A percentile compares a stretch with the other conserved stretches of the same genome.
These are phyloP conservation scores for Colletotrichum neosansevieriae DNA, from an alignment of 2,329 filamentous ascomycete species.

Conservation along the genomic window DNA sequence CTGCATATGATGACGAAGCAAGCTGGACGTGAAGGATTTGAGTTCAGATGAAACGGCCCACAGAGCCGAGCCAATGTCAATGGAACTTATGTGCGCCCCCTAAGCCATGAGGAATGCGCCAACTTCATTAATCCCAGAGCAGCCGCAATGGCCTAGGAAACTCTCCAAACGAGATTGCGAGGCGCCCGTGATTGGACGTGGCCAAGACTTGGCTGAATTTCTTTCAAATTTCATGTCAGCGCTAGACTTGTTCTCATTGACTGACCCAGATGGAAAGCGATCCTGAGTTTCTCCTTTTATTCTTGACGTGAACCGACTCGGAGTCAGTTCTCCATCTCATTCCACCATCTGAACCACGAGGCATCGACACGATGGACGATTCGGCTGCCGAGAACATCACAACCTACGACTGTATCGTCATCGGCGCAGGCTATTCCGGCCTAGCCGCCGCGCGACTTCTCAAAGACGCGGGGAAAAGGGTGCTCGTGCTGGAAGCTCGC, in stretches of 20 bases:
- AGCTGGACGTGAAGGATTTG: too few species aligned
- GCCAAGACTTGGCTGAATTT: slow-evolving; percentile 11
- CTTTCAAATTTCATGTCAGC: slow-evolving; percentile 23
- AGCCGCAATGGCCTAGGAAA: not conserved
- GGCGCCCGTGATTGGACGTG: slow-evolving; percentile 14
- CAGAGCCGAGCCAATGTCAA: too few species aligned
- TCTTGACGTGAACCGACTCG: slow-evolving; percentile 1
- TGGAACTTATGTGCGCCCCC: not conserved
- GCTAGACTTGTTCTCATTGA: slow-evolving; percentile 6
- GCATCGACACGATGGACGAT: slow-evolving; percentile 12
- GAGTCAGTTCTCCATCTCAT: not conserved
- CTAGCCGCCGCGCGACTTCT: slow-evolving; percentile 33
- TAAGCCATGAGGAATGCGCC: not conserved
- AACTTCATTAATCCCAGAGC: not conserved
- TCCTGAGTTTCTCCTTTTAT: not conserved
- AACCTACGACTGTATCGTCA: slow-evolving; percentile 38
- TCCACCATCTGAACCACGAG: not conserved
- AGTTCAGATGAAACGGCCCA: too few species aligned
- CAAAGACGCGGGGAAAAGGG: slow-evolving; percentile 28
- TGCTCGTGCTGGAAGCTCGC: slow-evolving; percentile 35
- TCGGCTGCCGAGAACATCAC: not conserved
- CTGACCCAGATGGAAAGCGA: not conserved
- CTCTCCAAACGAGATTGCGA: slow-evolving; percentile 17
- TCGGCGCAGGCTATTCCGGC: slow-evolving; percentile 38
- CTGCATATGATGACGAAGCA: too few species aligned